Conservation (phyloP, 345 rosid species). For the Eucalyptus cloeziana region DNA sequence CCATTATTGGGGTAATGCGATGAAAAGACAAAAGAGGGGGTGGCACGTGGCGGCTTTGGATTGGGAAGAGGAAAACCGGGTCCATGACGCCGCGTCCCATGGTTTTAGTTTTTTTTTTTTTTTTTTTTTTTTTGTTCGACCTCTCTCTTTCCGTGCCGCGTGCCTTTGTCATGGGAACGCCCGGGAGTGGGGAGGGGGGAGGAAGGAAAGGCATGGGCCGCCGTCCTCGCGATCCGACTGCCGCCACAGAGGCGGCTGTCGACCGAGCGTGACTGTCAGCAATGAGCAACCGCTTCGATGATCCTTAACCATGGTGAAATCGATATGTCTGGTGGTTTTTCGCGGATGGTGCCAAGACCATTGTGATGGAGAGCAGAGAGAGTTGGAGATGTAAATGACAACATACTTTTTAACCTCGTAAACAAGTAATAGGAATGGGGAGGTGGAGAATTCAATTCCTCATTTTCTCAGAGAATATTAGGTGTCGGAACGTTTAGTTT, state of each 20-base stretch:
- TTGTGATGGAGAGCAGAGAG: fast-evolving
- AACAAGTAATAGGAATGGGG: fast-evolving
- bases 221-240: not conserved
- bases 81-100: not conserved
- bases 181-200: not conserved
- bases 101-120: fast-evolving
- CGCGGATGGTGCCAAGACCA: fast-evolving
- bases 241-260: not conserved
- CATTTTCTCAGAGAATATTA: fast-evolving
- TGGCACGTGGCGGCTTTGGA: not conserved
- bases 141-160: not conserved
- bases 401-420: too few relatives aligned
- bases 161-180: not conserved
- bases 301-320: not conserved
- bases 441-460: too few relatives aligned
- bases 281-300: not conserved
- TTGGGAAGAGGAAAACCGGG: not conserved
- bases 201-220: not conserved
- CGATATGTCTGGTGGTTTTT: not conserved
- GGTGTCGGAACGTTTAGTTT: fast-evolving
- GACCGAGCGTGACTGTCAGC: not conserved
- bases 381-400: too few relatives aligned
- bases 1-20: not conserved
- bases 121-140: not conserved
- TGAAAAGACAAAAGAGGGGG: not conserved